Evolutionary conservation across 2,329 filamentous ascomycete genomes (phyloP).

Genomic region (Arthrinium phaeospermum): DNA sequence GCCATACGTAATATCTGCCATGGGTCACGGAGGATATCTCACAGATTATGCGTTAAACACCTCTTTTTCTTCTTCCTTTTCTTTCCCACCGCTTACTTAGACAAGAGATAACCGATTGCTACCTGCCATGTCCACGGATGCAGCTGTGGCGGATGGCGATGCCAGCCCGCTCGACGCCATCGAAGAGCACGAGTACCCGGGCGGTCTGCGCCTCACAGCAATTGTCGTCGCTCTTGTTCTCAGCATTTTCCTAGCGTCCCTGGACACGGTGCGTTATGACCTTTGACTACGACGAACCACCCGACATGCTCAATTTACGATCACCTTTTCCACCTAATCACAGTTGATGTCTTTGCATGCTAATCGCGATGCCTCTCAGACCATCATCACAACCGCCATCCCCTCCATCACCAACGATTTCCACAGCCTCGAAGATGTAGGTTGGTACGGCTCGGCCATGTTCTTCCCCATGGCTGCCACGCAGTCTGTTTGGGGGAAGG

Average conservation of each 20-base stretch:
- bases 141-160: neutral
- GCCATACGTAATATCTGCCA: too few relatives aligned
- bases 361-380: neutral
- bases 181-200: constrained; percentile 23
- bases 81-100: too few relatives aligned
- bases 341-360: too few relatives aligned
- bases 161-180: neutral
- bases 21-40: too few relatives aligned
- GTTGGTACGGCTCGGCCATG: constrained; percentile 22
- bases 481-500: constrained; percentile 16
- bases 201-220: constrained; percentile 19
- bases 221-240: constrained; percentile 22
- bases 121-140: neutral
- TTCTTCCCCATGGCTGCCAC: constrained; percentile 29
- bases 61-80: neutral
- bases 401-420: constrained; percentile 21
- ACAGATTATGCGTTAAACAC: neutral
- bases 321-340: neutral
- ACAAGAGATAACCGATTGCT: too few relatives aligned
- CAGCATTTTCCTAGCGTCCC: constrained; percentile 24
- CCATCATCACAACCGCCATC: constrained; percentile 19
- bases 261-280: constrained; percentile 22
- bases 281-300: too few relatives aligned
- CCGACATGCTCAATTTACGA: neutral
- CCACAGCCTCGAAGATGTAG: constrained; percentile 14